Evolutionary conservation across 2,329 filamentous ascomycete genomes (phyloP), one percentile per base, ranked within the genome.

Genomic region (Calonectria pseudoturangicola): DNA sequence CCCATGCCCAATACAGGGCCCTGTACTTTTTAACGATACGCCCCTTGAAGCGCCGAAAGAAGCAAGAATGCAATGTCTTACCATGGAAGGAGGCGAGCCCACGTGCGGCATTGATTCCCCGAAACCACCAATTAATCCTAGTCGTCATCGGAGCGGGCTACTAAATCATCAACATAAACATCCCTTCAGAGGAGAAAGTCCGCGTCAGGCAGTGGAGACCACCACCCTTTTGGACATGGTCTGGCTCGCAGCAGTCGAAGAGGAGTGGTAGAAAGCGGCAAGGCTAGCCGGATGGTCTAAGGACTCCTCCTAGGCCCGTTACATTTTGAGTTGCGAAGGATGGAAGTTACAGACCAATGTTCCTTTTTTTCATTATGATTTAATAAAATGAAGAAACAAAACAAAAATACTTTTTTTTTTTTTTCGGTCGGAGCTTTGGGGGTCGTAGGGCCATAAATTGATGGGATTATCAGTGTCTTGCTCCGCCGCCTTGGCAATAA

Each of bases 111-210:
- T 47, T 16, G 36, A 15, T 54, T 39, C 50, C 41, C 58, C 27
- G 39, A 63, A 63, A 63, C 39, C 16, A 33, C 27, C 28, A 30
- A 63, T 47, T 21, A 13, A 39, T 47, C 18, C 41, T 47, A 43
- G 58, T 33, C 39, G 41, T 16, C 39, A 47, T 63, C 58, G 58
- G 41, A 12, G 25, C 36, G 30, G 18, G 58, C 56, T 28, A 60
- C 39, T 25, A 50, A 54, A 25, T 33, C 66, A 54, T 50, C 39
- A 4, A 50, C 30, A 25, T 8, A 50, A 21, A 25, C 41, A 54
- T 63, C 56, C 56, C 25, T 45, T 54, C 56, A 45, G 16, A 63
- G 66, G 43, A 69, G 56, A 54, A 36, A 16, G 25, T 39, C 58
- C 56, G 43, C 30, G 54, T 33, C 13, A n/a, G 30, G 43, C n/a